phyloP scores from a whole-genome alignment of 192 early-diverging fungal species.

The Coemansia sp. region DNA sequence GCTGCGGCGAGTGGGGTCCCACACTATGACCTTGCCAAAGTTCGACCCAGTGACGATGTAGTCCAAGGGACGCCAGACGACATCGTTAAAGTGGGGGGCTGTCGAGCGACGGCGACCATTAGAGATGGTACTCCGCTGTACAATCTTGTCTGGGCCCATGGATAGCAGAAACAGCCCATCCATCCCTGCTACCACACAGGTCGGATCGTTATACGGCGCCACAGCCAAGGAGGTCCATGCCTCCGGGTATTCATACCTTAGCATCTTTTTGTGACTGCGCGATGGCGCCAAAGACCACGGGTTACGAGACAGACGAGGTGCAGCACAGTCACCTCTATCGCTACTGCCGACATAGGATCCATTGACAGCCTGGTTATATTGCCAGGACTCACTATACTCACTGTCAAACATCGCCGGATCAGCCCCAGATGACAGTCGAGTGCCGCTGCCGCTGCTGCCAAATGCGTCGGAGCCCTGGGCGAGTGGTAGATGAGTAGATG shows the following conservation, averaged over 20 bases:
- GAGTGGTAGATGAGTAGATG: not conserved
- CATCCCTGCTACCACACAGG: slow-evolving; percentile 32
- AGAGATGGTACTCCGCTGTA: slow-evolving; percentile 8
- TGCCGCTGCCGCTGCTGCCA: not conserved
- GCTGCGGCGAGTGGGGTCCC: slow-evolving; percentile 38
- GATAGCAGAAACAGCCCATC: slow-evolving; percentile 35
- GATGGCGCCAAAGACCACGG: slow-evolving; percentile 31
- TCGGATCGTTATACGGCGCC: slow-evolving; percentile 23
- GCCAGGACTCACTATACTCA: not conserved
- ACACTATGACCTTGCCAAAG: slow-evolving; percentile 41
- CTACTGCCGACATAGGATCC: not conserved
- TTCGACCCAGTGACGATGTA: slow-evolving; percentile 46
- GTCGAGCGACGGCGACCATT: slow-evolving; percentile 29
- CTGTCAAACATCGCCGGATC: not conserved
- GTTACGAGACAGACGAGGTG: not conserved
- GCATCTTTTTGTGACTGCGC: slow-evolving; percentile 21
- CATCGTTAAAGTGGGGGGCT: slow-evolving; percentile 38
- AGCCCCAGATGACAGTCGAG: not conserved
- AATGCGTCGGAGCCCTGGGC: not conserved
- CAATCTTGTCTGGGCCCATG: slow-evolving; percentile 32
- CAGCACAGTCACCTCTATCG: not conserved
- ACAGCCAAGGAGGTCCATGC: slow-evolving; percentile 39
- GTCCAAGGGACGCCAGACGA: slow-evolving; percentile 49
- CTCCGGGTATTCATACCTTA: slow-evolving; percentile 15
- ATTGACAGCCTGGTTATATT: not conserved